A percentile compares a stretch with the other conserved stretches of the same genome.
Evolutionary conservation across 139 green algal species (phyloP).

Genomic region (Volvox reticuliferus): DNA sequence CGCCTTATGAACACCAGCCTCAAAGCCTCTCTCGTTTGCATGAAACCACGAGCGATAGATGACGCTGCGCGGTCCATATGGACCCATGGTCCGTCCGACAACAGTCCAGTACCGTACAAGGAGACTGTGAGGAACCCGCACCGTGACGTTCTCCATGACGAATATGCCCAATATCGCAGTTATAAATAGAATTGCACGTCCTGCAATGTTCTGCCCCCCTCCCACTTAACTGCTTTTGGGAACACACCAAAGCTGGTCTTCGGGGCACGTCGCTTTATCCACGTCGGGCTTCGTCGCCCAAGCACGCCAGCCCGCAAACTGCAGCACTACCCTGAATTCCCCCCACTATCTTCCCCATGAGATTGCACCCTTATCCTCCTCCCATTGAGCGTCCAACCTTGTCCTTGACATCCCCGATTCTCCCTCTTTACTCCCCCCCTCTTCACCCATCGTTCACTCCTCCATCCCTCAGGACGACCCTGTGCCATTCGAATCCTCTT

Average conservation of each 20-base stretch:
- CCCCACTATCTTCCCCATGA: too few species aligned
- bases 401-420: too few species aligned
- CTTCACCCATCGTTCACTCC: too few species aligned
- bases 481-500: not conserved
- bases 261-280: too few species aligned
- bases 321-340: too few species aligned
- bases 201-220: not conserved
- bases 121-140: not conserved
- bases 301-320: too few species aligned
- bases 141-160: not conserved
- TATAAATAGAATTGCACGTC: constrained; percentile 4
- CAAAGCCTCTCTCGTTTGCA: constrained; percentile 1
- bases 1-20: not conserved
- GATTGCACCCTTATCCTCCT: too few species aligned
- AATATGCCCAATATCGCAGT: not conserved
- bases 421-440: too few species aligned
- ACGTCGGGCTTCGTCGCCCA: too few species aligned
- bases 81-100: not conserved
- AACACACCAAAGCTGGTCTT: not conserved
- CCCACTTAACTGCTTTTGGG: not conserved
- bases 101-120: constrained; percentile 11
- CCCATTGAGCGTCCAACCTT: too few species aligned
- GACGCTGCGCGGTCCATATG: too few species aligned
- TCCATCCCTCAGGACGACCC: not conserved
- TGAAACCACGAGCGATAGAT: not conserved